These are phyloP conservation scores for Nannizziopsis barbatae DNA, from an alignment of 2,329 filamentous ascomycete genomes.

Conservation along the genomic window DNA sequence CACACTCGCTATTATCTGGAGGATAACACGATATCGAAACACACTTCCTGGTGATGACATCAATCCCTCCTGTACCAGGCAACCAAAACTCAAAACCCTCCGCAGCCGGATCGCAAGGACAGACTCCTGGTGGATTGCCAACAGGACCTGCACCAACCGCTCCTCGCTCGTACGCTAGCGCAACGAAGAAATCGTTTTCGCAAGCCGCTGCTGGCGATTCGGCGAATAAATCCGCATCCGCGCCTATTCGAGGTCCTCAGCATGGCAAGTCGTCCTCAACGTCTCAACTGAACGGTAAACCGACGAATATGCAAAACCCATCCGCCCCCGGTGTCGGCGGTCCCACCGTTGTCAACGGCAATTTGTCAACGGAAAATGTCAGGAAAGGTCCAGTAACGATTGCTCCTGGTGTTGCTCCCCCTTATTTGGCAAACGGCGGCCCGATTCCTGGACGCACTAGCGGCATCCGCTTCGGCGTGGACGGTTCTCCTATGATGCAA, in stretches of 20 bases:
- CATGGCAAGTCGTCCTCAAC: constrained; percentile 54
- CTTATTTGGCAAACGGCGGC: constrained; percentile 67
- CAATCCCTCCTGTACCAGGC: constrained; percentile 40
- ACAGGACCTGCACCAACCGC: constrained; percentile 43
- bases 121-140: constrained; percentile 40
- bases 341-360: constrained; percentile 58
- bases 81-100: constrained; percentile 41
- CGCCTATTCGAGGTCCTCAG: constrained; percentile 37
- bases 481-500: constrained; percentile 47
- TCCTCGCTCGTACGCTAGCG: constrained; percentile 51
- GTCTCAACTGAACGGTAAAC: constrained; percentile 77
- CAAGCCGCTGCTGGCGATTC: constrained; percentile 41
- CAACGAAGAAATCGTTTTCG: constrained; percentile 46
- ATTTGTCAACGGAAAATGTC: constrained; percentile 51
- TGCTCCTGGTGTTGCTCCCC: constrained; percentile 66
- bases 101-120: constrained; percentile 35
- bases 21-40: not conserved
- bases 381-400: constrained; percentile 88
- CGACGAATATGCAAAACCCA: constrained; percentile 44
- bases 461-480: constrained; percentile 43
- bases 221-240: constrained; percentile 41
- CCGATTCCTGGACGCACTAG: constrained; percentile 39
- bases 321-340: constrained; percentile 44
- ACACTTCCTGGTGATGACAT: constrained; percentile 48
- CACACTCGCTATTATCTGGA: not conserved